Base-by-base conservation (phyloP, 805 yeast species). In the Candida germanica region DNA sequence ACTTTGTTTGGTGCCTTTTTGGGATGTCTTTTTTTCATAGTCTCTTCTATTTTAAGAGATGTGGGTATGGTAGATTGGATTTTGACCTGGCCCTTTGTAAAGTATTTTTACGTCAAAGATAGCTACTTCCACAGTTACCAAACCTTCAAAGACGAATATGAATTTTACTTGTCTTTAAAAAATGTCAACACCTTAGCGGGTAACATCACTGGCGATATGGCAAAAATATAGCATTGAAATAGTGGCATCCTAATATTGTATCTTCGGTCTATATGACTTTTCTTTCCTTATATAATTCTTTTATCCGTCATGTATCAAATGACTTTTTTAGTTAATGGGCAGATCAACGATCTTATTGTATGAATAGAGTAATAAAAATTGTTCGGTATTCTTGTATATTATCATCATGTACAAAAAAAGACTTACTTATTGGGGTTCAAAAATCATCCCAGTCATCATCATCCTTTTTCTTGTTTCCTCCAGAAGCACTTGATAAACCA, bases 391-490 rank as follows among this genome's bases (percentile, higher is more conserved):
- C n/a, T n/a, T n/a, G n/a, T n/a, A n/a, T n/a, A n/a, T n/a, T n/a
- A n/a, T n/a, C n/a, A n/a, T n/a, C n/a, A n/a, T n/a, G n/a, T n/a
- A n/a, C n/a, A n/a, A n/a, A n/a, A n/a, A n/a, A n/a, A n/a, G n/a
- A n/a, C n/a, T n/a, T n/a, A n/a, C n/a, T 10, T 7, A 20, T 20
- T 20, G 9, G n/a, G 7, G 13, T 24, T 26, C 34, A 81, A 56
- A 82, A 82, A 34, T 73, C 79, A 54, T 81, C 87, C 87, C 88
- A 82, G 23, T 75, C 80, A 15, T 70, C 72, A 17, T 70, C 72
- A 39, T 68, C 59, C 32, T 67, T 64, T 48, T 62, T 65, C 35
- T 36, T 31, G 13, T 43, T 54, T 5, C 61, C 61, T 26, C 65
- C 61, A 22, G 72, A 61, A 21, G 73, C 49, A 26, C 86, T 77